These are phyloP conservation scores for Hysterium pulicare DNA, from an alignment of 2,329 filamentous ascomycete genomes.

Conservation along the genomic window DNA sequence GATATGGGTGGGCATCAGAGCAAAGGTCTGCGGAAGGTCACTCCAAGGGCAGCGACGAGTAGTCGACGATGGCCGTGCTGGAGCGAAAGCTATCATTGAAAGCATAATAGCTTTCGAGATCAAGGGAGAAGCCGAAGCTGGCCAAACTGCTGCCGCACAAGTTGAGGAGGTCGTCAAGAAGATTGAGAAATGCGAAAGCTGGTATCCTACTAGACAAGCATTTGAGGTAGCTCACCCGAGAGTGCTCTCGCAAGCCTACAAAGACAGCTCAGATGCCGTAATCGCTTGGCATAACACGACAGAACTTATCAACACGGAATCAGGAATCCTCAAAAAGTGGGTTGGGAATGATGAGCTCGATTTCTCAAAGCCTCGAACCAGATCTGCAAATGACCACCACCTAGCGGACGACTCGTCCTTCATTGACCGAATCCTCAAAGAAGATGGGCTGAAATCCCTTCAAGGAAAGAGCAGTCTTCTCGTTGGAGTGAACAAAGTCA, in stretches of 20 bases:
- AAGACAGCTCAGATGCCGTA: constrained; percentile 81
- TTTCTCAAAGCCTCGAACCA: constrained; percentile 72
- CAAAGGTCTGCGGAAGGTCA: constrained; percentile 79
- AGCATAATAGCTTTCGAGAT: constrained; percentile 92
- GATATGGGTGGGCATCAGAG: constrained; percentile 84
- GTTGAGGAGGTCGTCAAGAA: constrained; percentile 85
- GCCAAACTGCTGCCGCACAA: constrained; percentile 82
- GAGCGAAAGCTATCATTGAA: constrained; percentile 73
- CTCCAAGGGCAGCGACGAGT: constrained; percentile 81
- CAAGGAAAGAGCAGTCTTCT: constrained; percentile 85
- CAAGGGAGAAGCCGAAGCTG: constrained; percentile 86
- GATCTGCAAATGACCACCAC: constrained; percentile 66
- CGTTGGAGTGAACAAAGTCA: constrained; percentile 75
- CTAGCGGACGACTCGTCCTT: constrained; percentile 90
- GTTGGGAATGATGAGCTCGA: constrained; percentile 95
- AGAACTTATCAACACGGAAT: constrained; percentile 89
- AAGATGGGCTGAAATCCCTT: constrained; percentile 88
- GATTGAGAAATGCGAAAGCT: constrained; percentile 81
- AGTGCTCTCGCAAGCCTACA: constrained; percentile 72
- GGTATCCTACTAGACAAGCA: constrained; percentile 77
- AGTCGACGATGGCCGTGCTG: constrained; percentile 76
- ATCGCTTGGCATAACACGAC: constrained; percentile 97
- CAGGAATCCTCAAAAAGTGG: constrained; percentile 89
- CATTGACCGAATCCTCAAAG: constrained; percentile 89
- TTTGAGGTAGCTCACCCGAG: constrained; percentile 72